A percentile compares a stretch with the other conserved stretches of the same genome.
Conservation (phyloP, 2,329 filamentous ascomycete genomes). For the Cercospora citrullina region DNA sequence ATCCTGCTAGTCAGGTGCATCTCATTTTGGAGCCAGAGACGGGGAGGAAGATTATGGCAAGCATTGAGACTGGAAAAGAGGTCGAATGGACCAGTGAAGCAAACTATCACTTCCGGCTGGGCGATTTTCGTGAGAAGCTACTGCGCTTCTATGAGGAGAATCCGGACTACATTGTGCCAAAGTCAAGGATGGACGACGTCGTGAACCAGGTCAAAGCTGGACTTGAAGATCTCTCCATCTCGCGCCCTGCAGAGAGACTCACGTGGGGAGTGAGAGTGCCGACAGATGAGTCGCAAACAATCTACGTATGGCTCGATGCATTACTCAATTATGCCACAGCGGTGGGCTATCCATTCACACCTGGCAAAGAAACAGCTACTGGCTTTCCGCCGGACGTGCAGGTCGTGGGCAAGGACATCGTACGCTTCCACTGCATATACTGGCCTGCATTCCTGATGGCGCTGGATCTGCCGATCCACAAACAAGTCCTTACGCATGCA, state of each 20-base stretch:
- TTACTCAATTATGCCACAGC: conserved; percentile 91
- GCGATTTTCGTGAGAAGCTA: conserved; percentile 74
- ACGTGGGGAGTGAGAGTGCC: conserved; percentile 90
- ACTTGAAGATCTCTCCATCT: conserved; percentile 85
- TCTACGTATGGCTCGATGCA: conserved; percentile 98
- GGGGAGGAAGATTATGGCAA: conserved; percentile 75
- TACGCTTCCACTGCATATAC: conserved; percentile 95
- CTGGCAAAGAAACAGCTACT: conserved; percentile 60
- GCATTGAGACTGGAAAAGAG: conserved; percentile 80
- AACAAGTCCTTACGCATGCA: conserved; percentile 79
- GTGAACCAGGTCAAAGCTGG: conserved; percentile 73
- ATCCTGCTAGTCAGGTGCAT: conserved; percentile 74
- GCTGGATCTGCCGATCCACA: conserved; percentile 73
- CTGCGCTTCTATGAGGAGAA: conserved; percentile 78
- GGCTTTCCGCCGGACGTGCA: conserved; percentile 93
- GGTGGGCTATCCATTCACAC: conserved; percentile 79
- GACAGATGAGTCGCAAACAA: conserved; percentile 79
- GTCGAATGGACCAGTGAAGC: conserved; percentile 93
- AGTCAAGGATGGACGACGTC: conserved; percentile 73
- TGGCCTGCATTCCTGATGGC: conserved; percentile 97
- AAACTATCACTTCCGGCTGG: conserved; percentile 94
- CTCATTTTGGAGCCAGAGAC: conserved; percentile 74
- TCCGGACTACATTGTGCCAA: conserved; percentile 73
- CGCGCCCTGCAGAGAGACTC: conserved; percentile 73
- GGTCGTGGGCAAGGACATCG: conserved; percentile 93